Evolutionary conservation across 179 eudicot genomes (phyloP).

Genomic region (Sideroxylon spinosum): DNA sequence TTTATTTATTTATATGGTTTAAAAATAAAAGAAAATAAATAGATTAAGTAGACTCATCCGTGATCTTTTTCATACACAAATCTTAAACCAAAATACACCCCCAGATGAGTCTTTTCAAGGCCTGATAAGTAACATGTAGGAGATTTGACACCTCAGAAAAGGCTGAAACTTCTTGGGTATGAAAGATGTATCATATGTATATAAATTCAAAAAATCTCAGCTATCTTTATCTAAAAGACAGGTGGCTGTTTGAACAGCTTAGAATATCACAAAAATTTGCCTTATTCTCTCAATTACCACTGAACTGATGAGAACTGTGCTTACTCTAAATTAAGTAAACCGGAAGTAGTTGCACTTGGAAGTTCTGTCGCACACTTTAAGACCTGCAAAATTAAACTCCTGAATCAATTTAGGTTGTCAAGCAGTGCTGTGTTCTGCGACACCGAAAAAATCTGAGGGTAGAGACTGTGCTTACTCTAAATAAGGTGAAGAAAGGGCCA

Average conservation of each 20-base stretch:
- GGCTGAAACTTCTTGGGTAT: background rate
- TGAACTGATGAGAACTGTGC: background rate
- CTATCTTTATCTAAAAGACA: background rate
- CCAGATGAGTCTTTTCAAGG: too few relatives aligned
- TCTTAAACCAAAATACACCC: too few relatives aligned
- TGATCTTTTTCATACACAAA: too few relatives aligned
- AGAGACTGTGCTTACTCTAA: background rate
- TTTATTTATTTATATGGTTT: too few relatives aligned
- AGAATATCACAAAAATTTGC: background rate
- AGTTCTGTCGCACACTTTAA: background rate
- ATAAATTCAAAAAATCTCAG: background rate
- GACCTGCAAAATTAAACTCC: too few relatives aligned
- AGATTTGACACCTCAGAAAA: too few relatives aligned
- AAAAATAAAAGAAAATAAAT: too few relatives aligned
- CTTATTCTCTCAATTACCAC: background rate
- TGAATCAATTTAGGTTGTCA: background rate
- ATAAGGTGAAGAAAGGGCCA: background rate
- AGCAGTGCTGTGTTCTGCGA: background rate
- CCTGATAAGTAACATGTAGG: too few relatives aligned
- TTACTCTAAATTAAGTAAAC: too few relatives aligned
- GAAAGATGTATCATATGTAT: background rate
- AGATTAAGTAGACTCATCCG: too few relatives aligned
- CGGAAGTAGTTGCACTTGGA: background rate
- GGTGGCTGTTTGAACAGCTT: background rate
- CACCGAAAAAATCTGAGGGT: background rate